Base-by-base conservation (phyloP, 768 basidiomycete genomes). In the Leccinellum rugosiceps region DNA sequence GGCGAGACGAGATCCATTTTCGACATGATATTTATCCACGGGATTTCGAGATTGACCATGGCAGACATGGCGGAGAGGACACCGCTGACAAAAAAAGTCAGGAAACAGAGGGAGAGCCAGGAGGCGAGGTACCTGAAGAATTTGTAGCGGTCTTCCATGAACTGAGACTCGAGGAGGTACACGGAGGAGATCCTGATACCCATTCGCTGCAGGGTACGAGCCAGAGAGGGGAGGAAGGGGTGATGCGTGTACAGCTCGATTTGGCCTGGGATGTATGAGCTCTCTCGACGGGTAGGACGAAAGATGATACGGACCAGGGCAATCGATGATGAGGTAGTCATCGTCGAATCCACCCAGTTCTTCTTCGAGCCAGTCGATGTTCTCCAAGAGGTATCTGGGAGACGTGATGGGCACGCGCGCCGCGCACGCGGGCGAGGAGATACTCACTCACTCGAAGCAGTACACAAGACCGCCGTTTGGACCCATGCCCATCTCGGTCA, bases 211-310 rank as follows among this genome's bases (percentile, higher is more conserved):
- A 93, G 73, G 69, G 87, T 78, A 72, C 85, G 81, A n/a, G 91
- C 89, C 38, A 99, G 85, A 6, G 87, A 84, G 0, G 97, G 95
- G 38, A 99, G 84, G 73, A 99, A 93, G 0, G 96, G 94, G 66
- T 98, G 94, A 73, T 99, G 97, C 2, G 97, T 98, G 71, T 98
- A 98, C 17, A 99, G 81, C 74, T 99, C 97, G 66, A 99, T 99
- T 75, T 99, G 97, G 34, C 95, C 94, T 94, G 49, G 32, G 43
- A 46, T 50, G 28, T 35, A 41, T 63, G 46, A 67, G 58, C 49
- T 11, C 54, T 28, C 44, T 38, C 10, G 41, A 50, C 17, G 31
- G 6, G 53, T 31, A 35, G n/a, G 54, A 48, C 50, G 35, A 44
- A 14, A 11, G 11, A 28, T n/a, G 26, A 30, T 34, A 58, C 77